A percentile compares a stretch with the other conserved stretches of the same genome.
These are phyloP conservation scores for Phylloporus sp. DNA, from an alignment of 768 basidiomycete species.

Conservation along the genomic window DNA sequence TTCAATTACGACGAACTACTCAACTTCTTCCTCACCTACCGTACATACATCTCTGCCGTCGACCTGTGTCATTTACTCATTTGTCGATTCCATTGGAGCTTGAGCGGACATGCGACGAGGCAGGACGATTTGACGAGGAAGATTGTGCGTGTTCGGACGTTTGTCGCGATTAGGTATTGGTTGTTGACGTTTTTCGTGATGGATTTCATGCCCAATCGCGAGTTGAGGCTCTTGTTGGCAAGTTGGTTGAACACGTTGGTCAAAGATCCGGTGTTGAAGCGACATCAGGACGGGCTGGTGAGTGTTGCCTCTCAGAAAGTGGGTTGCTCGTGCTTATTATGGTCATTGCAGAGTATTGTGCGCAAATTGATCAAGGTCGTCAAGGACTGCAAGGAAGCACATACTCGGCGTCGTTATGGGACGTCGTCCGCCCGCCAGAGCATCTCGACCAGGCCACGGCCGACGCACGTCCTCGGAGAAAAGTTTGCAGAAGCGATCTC, in stretches of 20 bases:
- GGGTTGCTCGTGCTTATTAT: neutral
- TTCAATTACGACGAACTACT: constrained; percentile 84
- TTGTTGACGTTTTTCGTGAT: constrained; percentile 84
- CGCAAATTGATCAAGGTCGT: constrained; percentile 80
- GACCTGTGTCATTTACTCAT: constrained; percentile 82
- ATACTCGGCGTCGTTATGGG: constrained; percentile 40
- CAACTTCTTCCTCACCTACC: constrained; percentile 90
- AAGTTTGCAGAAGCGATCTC: constrained; percentile 59
- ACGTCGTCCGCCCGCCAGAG: constrained; percentile 31
- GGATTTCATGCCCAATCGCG: constrained; percentile 81
- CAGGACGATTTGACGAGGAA: constrained; percentile 70
- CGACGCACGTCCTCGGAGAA: constrained; percentile 52
- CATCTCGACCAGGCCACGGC: constrained; percentile 31
- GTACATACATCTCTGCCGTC: constrained; percentile 74
- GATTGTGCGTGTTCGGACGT: constrained; percentile 84
- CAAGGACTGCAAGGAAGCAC: constrained; percentile 72
- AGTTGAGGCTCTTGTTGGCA: constrained; percentile 67
- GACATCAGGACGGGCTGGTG: constrained; percentile 68
- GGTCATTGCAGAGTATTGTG: constrained; percentile 60
- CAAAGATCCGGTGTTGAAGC: constrained; percentile 65
- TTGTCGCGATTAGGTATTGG: constrained; percentile 89
- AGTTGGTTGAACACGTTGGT: constrained; percentile 79
- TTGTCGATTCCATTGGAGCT: constrained; percentile 86
- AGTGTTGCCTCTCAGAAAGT: constrained; percentile 26
- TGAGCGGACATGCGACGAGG: constrained; percentile 33